These are phyloP conservation scores for Aphanomyces euteiches DNA, from an alignment of 352 stramenopile species.

Conservation along the genomic window DNA sequence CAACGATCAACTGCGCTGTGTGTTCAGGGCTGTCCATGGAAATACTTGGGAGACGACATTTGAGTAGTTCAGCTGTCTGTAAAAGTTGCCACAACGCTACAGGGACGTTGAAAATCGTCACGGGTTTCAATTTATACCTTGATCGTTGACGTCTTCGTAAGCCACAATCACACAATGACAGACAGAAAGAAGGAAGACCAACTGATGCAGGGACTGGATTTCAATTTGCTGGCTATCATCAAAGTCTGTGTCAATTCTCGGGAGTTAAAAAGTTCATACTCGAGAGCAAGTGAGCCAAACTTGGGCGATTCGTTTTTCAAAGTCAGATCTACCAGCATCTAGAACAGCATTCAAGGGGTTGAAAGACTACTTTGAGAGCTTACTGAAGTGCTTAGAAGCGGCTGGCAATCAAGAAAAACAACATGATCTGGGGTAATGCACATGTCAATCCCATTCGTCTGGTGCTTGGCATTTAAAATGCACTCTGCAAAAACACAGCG, in stretches of 20 bases:
- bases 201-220: conserved; percentile 53
- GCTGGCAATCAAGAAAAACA: conserved; percentile 65
- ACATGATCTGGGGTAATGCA: conserved; percentile 42
- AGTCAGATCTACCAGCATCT: conserved; percentile 47
- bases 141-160: conserved; percentile 46
- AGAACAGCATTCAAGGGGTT: background rate
- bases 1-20: conserved; percentile 53
- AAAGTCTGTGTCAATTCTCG: background rate
- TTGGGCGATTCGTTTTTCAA: conserved; percentile 47
- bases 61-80: conserved; percentile 45
- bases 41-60: conserved; percentile 58
- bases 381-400: conserved; percentile 55
- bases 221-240: conserved; percentile 50
- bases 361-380: background rate
- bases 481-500: background rate
- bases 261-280: conserved; percentile 27
- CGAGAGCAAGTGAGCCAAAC: conserved; percentile 50
- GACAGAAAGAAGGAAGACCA: conserved; percentile 60
- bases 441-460: conserved; percentile 64
- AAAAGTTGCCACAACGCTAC: conserved; percentile 46
- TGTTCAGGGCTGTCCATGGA: conserved; percentile 51
- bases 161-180: conserved; percentile 77
- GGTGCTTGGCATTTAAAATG: conserved; percentile 32
- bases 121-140: background rate
- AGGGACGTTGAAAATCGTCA: background rate